Evolutionary conservation across 1,284 basidiomycete genomes (phyloP).

Genomic region (Ustilago trichophora): DNA sequence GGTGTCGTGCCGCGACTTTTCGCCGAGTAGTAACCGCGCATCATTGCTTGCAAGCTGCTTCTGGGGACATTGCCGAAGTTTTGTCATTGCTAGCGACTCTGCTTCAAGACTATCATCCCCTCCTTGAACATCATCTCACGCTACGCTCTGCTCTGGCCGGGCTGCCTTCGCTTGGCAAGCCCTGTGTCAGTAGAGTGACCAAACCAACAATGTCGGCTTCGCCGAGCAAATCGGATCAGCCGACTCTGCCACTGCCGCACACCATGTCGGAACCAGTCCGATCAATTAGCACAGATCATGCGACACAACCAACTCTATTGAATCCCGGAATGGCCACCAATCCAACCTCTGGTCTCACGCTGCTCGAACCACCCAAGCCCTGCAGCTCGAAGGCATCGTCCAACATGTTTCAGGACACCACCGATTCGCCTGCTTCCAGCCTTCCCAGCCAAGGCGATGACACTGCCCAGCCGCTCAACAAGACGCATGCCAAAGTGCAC

Average conservation of each 20-base stretch:
- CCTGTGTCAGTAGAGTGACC: neutral
- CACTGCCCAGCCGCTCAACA: constrained; percentile 19
- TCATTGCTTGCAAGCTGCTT: too few species aligned
- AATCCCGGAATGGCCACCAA: constrained; percentile 44
- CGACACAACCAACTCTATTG: constrained; percentile 20
- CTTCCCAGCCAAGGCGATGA: constrained; percentile 3
- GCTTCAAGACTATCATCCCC: neutral
- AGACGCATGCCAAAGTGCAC: constrained; percentile 44
- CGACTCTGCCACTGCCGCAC: neutral
- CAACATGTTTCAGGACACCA: constrained; percentile 14
- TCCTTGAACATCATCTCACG: neutral
- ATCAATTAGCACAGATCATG: constrained; percentile 9
- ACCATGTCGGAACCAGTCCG: constrained; percentile 16
- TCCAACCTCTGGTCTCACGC: constrained; percentile 32
- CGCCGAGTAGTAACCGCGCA: constrained; percentile 8
- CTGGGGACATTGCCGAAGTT: constrained; percentile 5
- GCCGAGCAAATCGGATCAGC: constrained; percentile 8
- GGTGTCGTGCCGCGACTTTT: constrained; percentile 9
- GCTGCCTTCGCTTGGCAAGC: constrained; percentile 7
- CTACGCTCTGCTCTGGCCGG: constrained; percentile 1
- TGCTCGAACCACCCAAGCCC: constrained; percentile 20
- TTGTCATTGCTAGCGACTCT: too few species aligned
- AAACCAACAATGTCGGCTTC: constrained; percentile 10
- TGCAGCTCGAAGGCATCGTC: constrained; percentile 16
- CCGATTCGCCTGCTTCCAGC: constrained; percentile 21